Conservation (phyloP, 495 filamentous ascomycete species). For the Aspergillus sclerotiicarbonarius region DNA sequence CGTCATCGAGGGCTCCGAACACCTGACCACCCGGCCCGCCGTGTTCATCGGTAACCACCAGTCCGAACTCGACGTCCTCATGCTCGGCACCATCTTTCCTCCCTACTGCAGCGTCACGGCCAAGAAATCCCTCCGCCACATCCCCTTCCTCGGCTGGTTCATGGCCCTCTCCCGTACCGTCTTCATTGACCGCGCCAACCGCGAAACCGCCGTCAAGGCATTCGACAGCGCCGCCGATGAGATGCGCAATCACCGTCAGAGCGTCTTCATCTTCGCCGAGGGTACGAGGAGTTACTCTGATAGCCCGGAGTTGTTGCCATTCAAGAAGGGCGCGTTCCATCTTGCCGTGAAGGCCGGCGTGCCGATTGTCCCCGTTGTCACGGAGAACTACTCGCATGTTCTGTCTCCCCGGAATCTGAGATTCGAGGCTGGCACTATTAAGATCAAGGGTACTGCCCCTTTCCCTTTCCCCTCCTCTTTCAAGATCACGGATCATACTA, state of each 20-base stretch:
- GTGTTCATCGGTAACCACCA: constrained; percentile 95
- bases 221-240: constrained; percentile 79
- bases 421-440: constrained; percentile 75
- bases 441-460: constrained; percentile 65
- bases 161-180: constrained; percentile 87
- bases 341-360: constrained; percentile 91
- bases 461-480: neutral
- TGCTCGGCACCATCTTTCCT: constrained; percentile 85
- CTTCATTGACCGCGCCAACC: constrained; percentile 90
- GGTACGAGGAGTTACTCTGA: constrained; percentile 88
- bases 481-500: neutral
- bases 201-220: constrained; percentile 73
- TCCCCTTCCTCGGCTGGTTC: constrained; percentile 96
- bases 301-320: constrained; percentile 76
- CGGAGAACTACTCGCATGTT: constrained; percentile 80
- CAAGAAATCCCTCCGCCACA: constrained; percentile 75
- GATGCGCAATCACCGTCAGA: constrained; percentile 74
- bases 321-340: constrained; percentile 99
- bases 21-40: constrained; percentile 71
- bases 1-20: constrained; percentile 63
- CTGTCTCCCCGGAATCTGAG: constrained; percentile 65
- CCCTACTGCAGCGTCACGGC: constrained; percentile 90
- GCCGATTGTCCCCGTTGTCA: constrained; percentile 84
- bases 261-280: constrained; percentile 92
- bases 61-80: constrained; percentile 88